Evolutionary conservation across 495 filamentous ascomycete species (phyloP).

Genomic region (Cercophora samala): DNA sequence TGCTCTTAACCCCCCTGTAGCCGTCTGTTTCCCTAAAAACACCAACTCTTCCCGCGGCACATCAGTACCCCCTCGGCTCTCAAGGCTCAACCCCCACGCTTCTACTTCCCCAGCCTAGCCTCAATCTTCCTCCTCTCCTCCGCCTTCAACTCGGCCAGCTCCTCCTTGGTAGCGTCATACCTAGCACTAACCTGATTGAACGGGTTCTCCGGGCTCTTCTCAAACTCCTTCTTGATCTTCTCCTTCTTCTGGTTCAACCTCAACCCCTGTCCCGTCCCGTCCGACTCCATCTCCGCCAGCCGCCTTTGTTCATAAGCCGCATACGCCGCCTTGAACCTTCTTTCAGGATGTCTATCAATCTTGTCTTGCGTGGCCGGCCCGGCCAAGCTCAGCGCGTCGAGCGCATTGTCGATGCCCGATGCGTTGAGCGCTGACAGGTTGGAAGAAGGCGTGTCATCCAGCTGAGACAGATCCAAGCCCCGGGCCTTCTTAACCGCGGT

Average conservation of each 20-base stretch:
- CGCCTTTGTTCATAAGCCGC: conserved; percentile 81
- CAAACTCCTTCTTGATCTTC: conserved; percentile 78
- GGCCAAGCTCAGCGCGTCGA: conserved; percentile 76
- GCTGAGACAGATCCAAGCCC: conserved; percentile 66
- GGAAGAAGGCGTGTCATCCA: conserved; percentile 49
- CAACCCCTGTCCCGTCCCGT: conserved; percentile 66
- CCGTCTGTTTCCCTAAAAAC: background rate
- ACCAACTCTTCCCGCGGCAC: background rate
- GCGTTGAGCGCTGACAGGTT: conserved; percentile 61
- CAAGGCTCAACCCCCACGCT: background rate
- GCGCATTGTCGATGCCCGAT: conserved; percentile 83
- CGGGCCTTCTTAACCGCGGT: conserved; percentile 64
- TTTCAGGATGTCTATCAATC: conserved; percentile 81
- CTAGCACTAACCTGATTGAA: conserved; percentile 74
- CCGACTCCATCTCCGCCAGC: conserved; percentile 77
- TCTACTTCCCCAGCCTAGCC: conserved; percentile 51
- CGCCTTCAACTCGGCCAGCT: conserved; percentile 63
- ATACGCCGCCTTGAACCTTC: conserved; percentile 83
- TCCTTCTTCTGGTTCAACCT: conserved; percentile 77
- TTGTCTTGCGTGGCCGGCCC: conserved; percentile 48
- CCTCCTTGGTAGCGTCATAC: conserved; percentile 76
- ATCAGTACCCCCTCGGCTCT: conserved; percentile 15
- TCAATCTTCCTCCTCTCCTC: conserved; percentile 74
- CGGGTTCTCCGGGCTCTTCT: conserved; percentile 88
- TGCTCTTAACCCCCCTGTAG: background rate